Percentiles rank a stretch among this genome's conserved stretches.
Evolutionary conservation across 768 basidiomycete species (phyloP).

Genomic region (Coprinopsis marcescibilis): DNA sequence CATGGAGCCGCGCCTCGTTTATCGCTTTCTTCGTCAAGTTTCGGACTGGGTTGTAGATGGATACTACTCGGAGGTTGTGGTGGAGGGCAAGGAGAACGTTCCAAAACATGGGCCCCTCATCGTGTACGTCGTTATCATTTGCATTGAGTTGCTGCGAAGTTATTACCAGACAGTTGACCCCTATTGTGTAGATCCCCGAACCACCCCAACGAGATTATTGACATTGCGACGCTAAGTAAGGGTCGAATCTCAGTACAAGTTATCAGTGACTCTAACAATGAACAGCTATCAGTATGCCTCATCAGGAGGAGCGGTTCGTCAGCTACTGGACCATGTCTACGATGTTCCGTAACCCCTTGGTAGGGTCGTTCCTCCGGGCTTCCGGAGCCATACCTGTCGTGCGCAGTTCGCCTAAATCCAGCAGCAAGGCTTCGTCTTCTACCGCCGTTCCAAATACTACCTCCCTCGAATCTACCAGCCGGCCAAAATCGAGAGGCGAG

Average conservation of each 20-base stretch:
- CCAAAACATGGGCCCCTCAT: conserved; percentile 52
- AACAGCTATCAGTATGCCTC: conserved; percentile 50
- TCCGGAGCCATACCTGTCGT: conserved; percentile 72
- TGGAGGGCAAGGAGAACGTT: conserved; percentile 54
- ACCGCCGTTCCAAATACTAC: conserved; percentile 1
- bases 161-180: neutral
- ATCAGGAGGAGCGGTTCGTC: conserved; percentile 39
- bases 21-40: conserved; percentile 52
- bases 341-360: conserved; percentile 55
- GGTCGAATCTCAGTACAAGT: neutral
- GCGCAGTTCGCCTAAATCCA: conserved; percentile 62
- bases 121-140: conserved; percentile 34
- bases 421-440: conserved; percentile 25
- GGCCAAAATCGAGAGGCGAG: no score
- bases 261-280: neutral
- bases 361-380: conserved; percentile 46
- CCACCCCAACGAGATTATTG: conserved; percentile 69
- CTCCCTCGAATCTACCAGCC: no score
- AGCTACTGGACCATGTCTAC: conserved; percentile 71
- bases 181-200: conserved; percentile 41
- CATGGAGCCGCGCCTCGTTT: conserved; percentile 50
- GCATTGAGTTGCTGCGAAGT: conserved; percentile 1
- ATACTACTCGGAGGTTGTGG: conserved; percentile 58
- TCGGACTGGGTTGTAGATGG: conserved; percentile 55
- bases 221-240: conserved; percentile 41